These are phyloP conservation scores for Rhodamnia rubescens DNA, from an alignment of 345 rosid species.

Conservation along the genomic window DNA sequence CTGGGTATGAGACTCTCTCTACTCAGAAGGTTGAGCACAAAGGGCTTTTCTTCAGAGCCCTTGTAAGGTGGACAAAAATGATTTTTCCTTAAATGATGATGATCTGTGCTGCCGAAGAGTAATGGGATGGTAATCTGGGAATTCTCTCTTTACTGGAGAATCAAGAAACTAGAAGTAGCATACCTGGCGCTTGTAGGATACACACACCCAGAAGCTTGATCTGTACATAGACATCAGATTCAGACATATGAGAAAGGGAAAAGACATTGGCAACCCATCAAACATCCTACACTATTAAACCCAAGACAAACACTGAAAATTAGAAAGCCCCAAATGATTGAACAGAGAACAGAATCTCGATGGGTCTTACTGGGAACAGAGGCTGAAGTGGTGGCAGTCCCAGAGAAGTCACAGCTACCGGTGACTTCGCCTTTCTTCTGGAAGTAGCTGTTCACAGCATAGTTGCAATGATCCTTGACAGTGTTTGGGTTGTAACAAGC, in stretches of 20 bases:
- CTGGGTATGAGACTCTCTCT: neutral
- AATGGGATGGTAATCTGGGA: neutral
- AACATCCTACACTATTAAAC: neutral
- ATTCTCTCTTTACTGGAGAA: neutral
- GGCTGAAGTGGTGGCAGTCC: constrained; percentile 45
- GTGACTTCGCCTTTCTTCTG: constrained; percentile 45
- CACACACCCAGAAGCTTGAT: constrained; percentile 26
- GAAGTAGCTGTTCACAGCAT: constrained; percentile 81
- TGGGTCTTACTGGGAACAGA: constrained; percentile 1
- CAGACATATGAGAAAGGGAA: neutral
- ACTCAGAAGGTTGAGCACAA: neutral
- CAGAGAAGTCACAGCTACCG: constrained; percentile 72
- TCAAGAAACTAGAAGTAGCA: neutral
- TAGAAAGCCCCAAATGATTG: neutral
- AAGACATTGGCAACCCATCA: neutral
- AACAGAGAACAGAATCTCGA: neutral
- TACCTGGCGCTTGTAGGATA: constrained; percentile 60
- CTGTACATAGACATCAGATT: constrained; percentile 18
- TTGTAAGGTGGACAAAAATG: neutral
- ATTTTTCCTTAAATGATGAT: neutral
- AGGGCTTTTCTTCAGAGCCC: neutral
- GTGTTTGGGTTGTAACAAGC: constrained; percentile 78
- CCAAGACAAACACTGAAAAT: neutral
- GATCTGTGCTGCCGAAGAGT: neutral
- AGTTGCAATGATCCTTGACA: constrained; percentile 74